Percentiles rank a stretch among this genome's conserved stretches.
Evolutionary conservation across 176 grass and related monocot genomes (phyloP).

Genomic region (Aegilops tauschii): DNA sequence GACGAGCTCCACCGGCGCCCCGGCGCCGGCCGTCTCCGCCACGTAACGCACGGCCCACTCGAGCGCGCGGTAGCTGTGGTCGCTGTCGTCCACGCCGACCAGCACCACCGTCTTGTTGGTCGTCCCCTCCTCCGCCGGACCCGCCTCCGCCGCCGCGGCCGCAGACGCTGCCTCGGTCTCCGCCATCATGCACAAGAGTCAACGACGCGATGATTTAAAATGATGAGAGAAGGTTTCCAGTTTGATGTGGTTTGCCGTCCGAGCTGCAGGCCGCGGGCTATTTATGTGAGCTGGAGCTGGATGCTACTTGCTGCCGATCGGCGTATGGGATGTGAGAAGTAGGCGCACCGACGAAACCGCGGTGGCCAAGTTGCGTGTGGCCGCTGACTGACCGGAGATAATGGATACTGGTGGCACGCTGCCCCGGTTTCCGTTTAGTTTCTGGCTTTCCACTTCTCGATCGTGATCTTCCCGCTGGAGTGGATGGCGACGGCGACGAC

Average conservation of each 20-base stretch:
- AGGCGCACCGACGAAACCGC: conserved; percentile 14
- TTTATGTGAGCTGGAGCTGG: not conserved
- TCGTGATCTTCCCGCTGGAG: not conserved
- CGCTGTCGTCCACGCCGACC: conserved; percentile 64
- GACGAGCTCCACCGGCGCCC: conserved; percentile 38
- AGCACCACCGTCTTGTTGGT: conserved; percentile 47
- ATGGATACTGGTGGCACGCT: not conserved
- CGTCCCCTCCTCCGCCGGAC: not conserved
- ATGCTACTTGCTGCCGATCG: too few species aligned
- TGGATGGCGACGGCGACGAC: not conserved
- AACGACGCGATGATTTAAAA: not conserved
- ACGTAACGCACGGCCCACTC: conserved; percentile 53
- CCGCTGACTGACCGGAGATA: not conserved
- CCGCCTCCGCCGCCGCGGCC: not conserved
- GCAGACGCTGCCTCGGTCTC: not conserved
- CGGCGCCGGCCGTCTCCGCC: not conserved
- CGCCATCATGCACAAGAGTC: not conserved
- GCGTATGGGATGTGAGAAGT: too few species aligned
- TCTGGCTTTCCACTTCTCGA: not conserved
- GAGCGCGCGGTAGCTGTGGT: conserved; percentile 61
- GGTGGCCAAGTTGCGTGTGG: not conserved
- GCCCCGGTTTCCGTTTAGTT: not conserved
- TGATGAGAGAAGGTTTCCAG: not conserved
- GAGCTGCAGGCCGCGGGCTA: not conserved
- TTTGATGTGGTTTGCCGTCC: not conserved